phyloP scores from a whole-genome alignment of 2,329 filamentous ascomycete species.

The Hymenoscyphus infarciens region DNA sequence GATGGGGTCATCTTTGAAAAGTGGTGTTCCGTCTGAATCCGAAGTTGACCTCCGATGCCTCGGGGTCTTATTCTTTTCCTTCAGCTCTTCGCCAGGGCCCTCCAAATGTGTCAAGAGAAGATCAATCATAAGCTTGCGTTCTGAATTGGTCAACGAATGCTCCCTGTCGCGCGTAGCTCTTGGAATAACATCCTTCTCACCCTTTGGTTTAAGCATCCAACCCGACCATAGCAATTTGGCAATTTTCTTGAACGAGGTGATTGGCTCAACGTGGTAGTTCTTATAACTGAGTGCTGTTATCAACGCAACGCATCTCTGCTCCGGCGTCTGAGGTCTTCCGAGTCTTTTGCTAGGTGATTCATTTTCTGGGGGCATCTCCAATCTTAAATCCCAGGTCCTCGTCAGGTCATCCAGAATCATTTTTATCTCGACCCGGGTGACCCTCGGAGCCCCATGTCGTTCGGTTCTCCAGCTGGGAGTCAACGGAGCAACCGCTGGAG shows the following conservation, averaged over 20 bases:
- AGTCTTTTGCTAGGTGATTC: constrained; percentile 10
- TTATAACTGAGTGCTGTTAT: constrained; percentile 14
- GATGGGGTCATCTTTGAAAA: constrained; percentile 11
- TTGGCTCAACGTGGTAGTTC: not conserved
- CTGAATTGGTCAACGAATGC: constrained; percentile 4
- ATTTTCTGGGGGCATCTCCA: constrained; percentile 3
- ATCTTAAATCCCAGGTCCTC: constrained; percentile 12
- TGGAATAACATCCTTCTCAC: constrained; percentile 17
- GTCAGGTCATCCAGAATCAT: constrained; percentile 12
- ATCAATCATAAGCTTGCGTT: constrained; percentile 8
- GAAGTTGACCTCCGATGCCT: not conserved
- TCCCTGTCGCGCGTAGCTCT: not conserved
- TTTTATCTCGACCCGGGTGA: not conserved
- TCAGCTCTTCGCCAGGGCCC: not conserved
- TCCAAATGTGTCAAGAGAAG: constrained; percentile 4
- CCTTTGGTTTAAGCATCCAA: constrained; percentile 18
- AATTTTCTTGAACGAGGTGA: constrained; percentile 8
- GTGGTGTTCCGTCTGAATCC: not conserved
- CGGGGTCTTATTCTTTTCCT: not conserved
- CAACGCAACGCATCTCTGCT: constrained; percentile 11
- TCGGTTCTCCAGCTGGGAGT: not conserved
- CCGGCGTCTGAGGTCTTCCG: not conserved
- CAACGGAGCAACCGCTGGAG: not conserved
- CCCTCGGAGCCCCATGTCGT: not conserved
- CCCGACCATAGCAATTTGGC: constrained; percentile 4